Conservation (phyloP, 768 basidiomycete genomes). For the Leccinum boreale region DNA sequence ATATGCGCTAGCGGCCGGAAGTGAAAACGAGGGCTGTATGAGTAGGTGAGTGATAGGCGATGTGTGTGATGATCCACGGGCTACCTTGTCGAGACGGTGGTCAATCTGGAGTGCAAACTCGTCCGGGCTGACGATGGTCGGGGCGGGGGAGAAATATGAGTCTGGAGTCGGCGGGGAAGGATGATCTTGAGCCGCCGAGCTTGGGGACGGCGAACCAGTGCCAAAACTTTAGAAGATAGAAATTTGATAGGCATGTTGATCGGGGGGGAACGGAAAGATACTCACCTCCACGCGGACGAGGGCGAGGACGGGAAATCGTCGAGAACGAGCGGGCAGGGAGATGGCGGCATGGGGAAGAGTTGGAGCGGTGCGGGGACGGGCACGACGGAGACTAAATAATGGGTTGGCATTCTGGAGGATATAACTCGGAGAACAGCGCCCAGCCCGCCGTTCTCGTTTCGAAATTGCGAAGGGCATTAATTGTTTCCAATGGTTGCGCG, state of each 20-base stretch:
- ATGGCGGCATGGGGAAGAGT: constrained; percentile 3
- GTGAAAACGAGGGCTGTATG: background rate
- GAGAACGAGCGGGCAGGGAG: background rate
- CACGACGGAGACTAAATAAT: constrained; percentile 3
- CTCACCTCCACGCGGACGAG: constrained; percentile 27
- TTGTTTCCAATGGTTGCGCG: background rate
- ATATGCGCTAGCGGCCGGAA: background rate
- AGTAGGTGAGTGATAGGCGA: background rate
- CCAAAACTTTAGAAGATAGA: background rate
- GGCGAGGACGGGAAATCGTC: constrained; percentile 17
- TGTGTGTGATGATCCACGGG: background rate
- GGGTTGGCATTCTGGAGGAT: background rate
- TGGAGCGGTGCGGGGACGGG: background rate
- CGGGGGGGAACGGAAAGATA: background rate
- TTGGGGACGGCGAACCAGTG: constrained; percentile 13
- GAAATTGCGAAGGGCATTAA: background rate
- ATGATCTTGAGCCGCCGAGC: constrained; percentile 9
- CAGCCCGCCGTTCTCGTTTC: constrained; percentile 10
- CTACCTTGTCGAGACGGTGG: constrained; percentile 5
- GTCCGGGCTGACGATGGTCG: constrained; percentile 12
- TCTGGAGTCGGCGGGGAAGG: constrained; percentile 22
- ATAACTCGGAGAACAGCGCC: constrained; percentile 6
- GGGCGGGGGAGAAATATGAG: constrained; percentile 3
- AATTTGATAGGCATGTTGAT: background rate
- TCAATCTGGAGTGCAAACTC: constrained; percentile 13